Conservation (phyloP, 495 filamentous ascomycete species). For the Daldinia loculata region DNA sequence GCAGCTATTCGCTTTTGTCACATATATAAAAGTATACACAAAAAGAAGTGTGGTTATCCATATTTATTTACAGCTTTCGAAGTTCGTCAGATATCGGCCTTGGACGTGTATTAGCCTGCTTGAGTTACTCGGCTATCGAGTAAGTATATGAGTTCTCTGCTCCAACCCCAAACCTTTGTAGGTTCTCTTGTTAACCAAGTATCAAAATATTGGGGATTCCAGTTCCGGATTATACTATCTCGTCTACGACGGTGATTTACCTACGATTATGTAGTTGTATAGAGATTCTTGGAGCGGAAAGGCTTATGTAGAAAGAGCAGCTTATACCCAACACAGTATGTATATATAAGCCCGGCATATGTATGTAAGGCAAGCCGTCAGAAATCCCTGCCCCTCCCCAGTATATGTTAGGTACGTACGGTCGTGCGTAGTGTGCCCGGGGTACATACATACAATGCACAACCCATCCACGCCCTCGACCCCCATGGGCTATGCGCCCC, state of each 20-base stretch:
- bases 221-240: neutral
- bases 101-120: neutral
- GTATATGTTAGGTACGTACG: neutral
- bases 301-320: neutral
- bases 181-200: neutral
- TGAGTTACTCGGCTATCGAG: neutral
- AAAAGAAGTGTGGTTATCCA: neutral
- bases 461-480: slow-evolving; percentile 14
- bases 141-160: neutral
- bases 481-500: slow-evolving; percentile 32
- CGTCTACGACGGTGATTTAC: neutral
- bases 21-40: neutral
- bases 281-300: neutral
- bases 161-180: neutral
- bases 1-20: neutral
- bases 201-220: neutral
- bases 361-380: neutral
- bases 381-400: slow-evolving; percentile 1
- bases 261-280: neutral
- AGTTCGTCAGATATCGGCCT: neutral
- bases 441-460: slow-evolving; percentile 20
- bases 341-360: neutral
- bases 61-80: neutral
- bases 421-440: slow-evolving; percentile 18
- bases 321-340: slow-evolving; percentile 2